Evolutionary conservation across 257 asterid species (phyloP), one percentile per base, ranked within the genome.

Genomic region (Striga asiatica): DNA sequence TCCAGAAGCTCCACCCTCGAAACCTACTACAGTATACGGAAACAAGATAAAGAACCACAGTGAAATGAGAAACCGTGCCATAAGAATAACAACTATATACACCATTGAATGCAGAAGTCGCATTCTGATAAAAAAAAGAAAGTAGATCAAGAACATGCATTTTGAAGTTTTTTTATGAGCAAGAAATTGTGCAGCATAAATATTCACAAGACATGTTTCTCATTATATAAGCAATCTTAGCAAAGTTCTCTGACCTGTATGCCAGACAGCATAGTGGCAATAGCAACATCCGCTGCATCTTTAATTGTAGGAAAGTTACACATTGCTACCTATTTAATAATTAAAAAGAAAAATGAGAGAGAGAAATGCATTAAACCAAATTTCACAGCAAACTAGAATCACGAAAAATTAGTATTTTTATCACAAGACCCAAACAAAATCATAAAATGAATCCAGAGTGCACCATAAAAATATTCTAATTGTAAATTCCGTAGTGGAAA

Each of bases 221-320:
- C n/a, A n/a, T n/a, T n/a, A n/a, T n/a, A 43, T 17, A 43, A 43
- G 50, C 50, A 16, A 43, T 18, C 50, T 21, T 34, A 60, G 63
- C 18, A 52, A 46, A 50, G 46, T 39, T 56, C 37, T 27, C 62
- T 66, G 8, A 88, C 98, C 95, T 92, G 98, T 71, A 92, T 76
- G 25, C 97, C 98, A 54, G 94, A 77, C 71, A 71, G 68, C 98
- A 92, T 92, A 55, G 95, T 80, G 45, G 79, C 88, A 68, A 88
- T 92, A 57, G 98, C 97, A 69, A 92, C 98, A 71, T 88, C 97
- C 4, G 97, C 98, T 55, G 97, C 98, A 74, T 87, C 97, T 75
- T 88, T 92, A 52, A 92, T 61, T 32, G 94, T 82, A 13, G 98
- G 95, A 48, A 92, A 92, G 85, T 87, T 87, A 35, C 98, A 92